Evolutionary conservation across 257 asterid genomes (phyloP).

Genomic region (Avicennia marina): DNA sequence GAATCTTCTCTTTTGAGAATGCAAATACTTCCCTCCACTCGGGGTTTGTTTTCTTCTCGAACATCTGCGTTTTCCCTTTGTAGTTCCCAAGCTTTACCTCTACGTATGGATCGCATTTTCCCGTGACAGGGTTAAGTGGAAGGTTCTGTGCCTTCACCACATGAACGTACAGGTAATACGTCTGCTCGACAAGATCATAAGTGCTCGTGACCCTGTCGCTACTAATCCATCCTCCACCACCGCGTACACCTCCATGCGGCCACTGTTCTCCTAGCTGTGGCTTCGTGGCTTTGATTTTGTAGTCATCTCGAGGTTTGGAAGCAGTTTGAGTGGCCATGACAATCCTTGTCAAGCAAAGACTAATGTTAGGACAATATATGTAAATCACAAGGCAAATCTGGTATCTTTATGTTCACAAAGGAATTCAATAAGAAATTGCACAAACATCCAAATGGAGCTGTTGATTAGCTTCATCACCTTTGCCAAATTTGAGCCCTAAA

Average conservation of each 20-base stretch:
- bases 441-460: not conserved
- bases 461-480: not conserved
- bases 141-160: slow-evolving; percentile 59
- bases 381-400: too few relatives aligned
- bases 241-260: not conserved
- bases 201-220: slow-evolving; percentile 50
- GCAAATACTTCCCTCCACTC: slow-evolving; percentile 60
- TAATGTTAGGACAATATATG: not conserved
- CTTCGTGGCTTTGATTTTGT: not conserved
- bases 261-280: slow-evolving; percentile 3
- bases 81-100: slow-evolving; percentile 69
- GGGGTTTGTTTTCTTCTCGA: slow-evolving; percentile 49
- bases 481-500: too few relatives aligned
- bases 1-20: slow-evolving; percentile 61
- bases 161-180: slow-evolving; percentile 61
- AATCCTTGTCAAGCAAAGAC: too few relatives aligned
- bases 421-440: too few relatives aligned
- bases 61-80: slow-evolving; percentile 54
- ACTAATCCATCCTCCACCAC: slow-evolving; percentile 54
- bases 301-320: not conserved
- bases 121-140: slow-evolving; percentile 45
- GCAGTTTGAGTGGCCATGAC: too few relatives aligned
- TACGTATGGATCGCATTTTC: slow-evolving; percentile 58
- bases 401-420: too few relatives aligned
- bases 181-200: slow-evolving; percentile 78